Evolutionary conservation across 2,329 filamentous ascomycete species (phyloP).

Genomic region (Microdochium bolleyi): DNA sequence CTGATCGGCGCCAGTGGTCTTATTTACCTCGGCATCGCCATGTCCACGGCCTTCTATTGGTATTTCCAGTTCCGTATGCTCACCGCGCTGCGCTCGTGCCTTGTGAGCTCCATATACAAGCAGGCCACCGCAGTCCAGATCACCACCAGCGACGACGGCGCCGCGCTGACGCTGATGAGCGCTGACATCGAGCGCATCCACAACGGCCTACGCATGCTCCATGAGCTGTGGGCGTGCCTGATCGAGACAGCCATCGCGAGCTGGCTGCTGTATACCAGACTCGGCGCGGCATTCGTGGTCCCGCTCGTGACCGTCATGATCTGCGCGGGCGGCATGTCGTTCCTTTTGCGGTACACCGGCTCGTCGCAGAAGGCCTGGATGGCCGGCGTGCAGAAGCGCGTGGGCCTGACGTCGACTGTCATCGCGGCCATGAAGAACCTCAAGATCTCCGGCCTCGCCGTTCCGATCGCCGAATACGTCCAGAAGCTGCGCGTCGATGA

Average conservation of each 20-base stretch:
- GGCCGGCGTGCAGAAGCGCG: slow-evolving; percentile 21
- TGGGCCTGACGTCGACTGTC: slow-evolving; percentile 20
- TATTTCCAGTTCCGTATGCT: slow-evolving; percentile 27
- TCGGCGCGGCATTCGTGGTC: slow-evolving; percentile 37
- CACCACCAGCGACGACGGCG: slow-evolving; percentile 23
- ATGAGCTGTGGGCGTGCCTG: slow-evolving; percentile 30
- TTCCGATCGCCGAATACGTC: slow-evolving; percentile 17
- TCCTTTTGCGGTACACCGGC: slow-evolving; percentile 14
- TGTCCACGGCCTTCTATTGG: slow-evolving; percentile 28
- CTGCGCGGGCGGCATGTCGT: slow-evolving; percentile 8
- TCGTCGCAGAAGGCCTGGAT: slow-evolving; percentile 25
- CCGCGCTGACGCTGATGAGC: slow-evolving; percentile 38
- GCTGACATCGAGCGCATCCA: slow-evolving; percentile 35
- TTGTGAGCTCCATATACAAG: slow-evolving; percentile 22
- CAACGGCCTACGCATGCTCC: slow-evolving; percentile 22
- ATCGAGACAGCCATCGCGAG: slow-evolving; percentile 34
- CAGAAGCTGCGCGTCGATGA: slow-evolving; percentile 25
- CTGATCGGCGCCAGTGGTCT: slow-evolving; percentile 31
- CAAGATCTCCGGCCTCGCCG: slow-evolving; percentile 28
- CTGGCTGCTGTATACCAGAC: slow-evolving; percentile 35
- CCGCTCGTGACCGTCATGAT: slow-evolving; percentile 34
- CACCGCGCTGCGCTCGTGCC: slow-evolving; percentile 16
- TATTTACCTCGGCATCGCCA: slow-evolving; percentile 30
- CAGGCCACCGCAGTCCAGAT: slow-evolving; percentile 16
- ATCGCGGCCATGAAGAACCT: slow-evolving; percentile 32